A percentile compares a stretch with the other conserved stretches of the same genome.
Evolutionary conservation across 78 protist genomes (phyloP).

Genomic region (slime mould (Dictyostelium discoideum)): dicty_2.7 NC_007088.5:5741001-5741500

Average conservation of each 20-base stretch:
- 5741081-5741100: conserved; percentile 14
- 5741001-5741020: too few species aligned
- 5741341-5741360: background rate
- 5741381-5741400: background rate
- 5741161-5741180: conserved; percentile 9
- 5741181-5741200: conserved; percentile 39
- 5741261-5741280: conserved; percentile 15
- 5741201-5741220: background rate
- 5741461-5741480: too few species aligned
- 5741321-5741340: conserved; percentile 27
- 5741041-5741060: conserved; percentile 53
- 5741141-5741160: background rate
- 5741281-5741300: conserved; percentile 25
- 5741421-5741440: background rate
- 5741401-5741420: background rate
- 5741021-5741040: background rate
- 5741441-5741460: too few species aligned
- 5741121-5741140: conserved; percentile 6
- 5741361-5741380: background rate
- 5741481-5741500: too few species aligned
- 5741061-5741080: conserved; percentile 12
- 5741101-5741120: conserved; percentile 59
- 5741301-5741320: background rate
- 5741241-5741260: conserved; percentile 17
- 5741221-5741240: background rate